These are phyloP conservation scores for Macrolepiota dolichaula DNA, from an alignment of 768 basidiomycete genomes.

Conservation along the genomic window DNA sequence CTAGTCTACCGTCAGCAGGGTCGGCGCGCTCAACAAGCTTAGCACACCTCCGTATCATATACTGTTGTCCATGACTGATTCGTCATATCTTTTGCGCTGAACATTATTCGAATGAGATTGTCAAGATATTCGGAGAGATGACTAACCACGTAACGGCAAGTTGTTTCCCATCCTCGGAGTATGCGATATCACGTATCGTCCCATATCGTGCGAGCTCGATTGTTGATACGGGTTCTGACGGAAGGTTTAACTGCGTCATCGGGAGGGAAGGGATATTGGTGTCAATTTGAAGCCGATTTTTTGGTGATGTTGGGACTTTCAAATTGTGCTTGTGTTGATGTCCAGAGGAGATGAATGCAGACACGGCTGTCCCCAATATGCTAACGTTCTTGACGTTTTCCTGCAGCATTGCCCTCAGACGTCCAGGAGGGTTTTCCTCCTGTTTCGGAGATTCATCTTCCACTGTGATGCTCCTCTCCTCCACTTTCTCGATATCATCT, in stretches of 20 bases:
- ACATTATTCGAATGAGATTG: no score
- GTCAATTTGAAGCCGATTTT: neutral
- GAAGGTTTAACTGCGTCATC: neutral
- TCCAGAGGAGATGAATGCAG: conserved; percentile 1
- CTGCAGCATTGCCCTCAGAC: neutral
- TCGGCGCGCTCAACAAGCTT: neutral
- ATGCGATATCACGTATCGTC: conserved; percentile 1
- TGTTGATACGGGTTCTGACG: neutral
- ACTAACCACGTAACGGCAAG: conserved; percentile 10
- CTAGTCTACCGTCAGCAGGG: neutral
- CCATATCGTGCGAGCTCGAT: conserved; percentile 5
- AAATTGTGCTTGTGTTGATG: neutral
- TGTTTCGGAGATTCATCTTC: neutral
- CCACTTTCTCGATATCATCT: neutral
- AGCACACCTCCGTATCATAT: neutral
- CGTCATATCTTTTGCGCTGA: neutral
- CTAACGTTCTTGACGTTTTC: neutral
- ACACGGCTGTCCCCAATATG: neutral
- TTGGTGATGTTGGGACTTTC: neutral
- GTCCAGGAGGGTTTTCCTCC: neutral
- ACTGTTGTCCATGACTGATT: neutral
- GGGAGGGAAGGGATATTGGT: neutral
- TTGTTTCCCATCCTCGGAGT: conserved; percentile 4
- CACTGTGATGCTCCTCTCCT: neutral
- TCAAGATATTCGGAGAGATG: no score